These are phyloP conservation scores for Orbilia ellipsospora DNA, from an alignment of 2,329 filamentous ascomycete species.

Conservation along the genomic window DNA sequence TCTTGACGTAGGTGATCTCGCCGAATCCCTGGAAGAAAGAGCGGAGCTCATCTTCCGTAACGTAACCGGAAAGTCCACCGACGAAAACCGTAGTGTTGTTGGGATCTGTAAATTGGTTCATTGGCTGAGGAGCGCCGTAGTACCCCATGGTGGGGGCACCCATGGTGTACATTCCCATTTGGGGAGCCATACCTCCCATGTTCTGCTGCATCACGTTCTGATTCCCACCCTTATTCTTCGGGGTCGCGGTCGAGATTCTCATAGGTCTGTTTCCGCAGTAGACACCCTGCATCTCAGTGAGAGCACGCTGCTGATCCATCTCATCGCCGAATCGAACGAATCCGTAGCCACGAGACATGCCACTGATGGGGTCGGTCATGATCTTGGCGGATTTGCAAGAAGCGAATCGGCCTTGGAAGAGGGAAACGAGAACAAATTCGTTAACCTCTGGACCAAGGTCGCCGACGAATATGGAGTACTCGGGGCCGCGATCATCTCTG, in stretches of 20 bases:
- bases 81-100: slow-evolving; percentile 99
- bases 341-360: slow-evolving; percentile 96
- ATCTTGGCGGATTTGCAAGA: slow-evolving; percentile 99
- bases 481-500: slow-evolving; percentile 93
- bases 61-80: slow-evolving; percentile 94
- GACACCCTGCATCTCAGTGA: slow-evolving; percentile 98
- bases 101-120: slow-evolving; percentile 99
- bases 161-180: slow-evolving; percentile 76
- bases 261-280: slow-evolving; percentile 99
- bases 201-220: slow-evolving; percentile 64
- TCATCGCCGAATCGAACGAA: slow-evolving; percentile 98
- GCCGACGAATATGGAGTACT: slow-evolving; percentile 97
- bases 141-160: slow-evolving; percentile 75
- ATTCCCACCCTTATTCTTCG: slow-evolving; percentile 81
- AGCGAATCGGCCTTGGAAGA: slow-evolving; percentile 95
- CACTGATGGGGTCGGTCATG: slow-evolving; percentile 98
- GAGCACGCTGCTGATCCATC: slow-evolving; percentile 91
- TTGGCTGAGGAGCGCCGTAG: slow-evolving; percentile 78
- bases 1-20: slow-evolving; percentile 99
- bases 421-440: slow-evolving; percentile 94
- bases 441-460: slow-evolving; percentile 98
- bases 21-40: slow-evolving; percentile 99
- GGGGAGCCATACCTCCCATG: slow-evolving; percentile 66
- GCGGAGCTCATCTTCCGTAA: slow-evolving; percentile 98
- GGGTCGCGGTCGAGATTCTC: slow-evolving; percentile 97